Conservation (phyloP, 257 asterid species). For the Agastache rugosa region DNA sequence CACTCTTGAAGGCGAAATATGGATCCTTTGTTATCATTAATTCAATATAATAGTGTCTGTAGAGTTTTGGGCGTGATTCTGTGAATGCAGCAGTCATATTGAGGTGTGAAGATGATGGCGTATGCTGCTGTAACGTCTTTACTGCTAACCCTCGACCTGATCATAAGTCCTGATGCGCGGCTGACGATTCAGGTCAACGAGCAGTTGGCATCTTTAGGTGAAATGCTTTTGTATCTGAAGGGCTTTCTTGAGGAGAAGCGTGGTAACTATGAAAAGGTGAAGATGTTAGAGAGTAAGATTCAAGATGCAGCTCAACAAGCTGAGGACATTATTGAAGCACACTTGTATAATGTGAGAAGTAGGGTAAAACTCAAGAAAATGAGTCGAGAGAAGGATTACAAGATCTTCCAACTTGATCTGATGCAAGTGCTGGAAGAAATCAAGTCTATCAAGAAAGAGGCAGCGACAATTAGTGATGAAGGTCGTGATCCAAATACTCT, state of each 20-base stretch:
- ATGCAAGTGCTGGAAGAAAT: constrained; percentile 29
- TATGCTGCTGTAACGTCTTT: constrained; percentile 42
- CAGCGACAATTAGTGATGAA: neutral
- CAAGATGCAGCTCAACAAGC: constrained; percentile 30
- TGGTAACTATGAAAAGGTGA: constrained; percentile 4
- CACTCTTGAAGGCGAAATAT: constrained; percentile 2
- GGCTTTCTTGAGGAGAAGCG: constrained; percentile 34
- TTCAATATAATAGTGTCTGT: neutral
- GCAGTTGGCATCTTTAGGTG: constrained; percentile 20
- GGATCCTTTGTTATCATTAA: neutral
- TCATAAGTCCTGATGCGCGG: neutral
- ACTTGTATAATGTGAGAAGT: constrained; percentile 25
- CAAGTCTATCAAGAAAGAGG: constrained; percentile 18
- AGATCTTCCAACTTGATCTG: constrained; percentile 29
- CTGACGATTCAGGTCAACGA: constrained; percentile 25
- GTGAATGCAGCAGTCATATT: neutral
- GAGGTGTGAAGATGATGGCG: constrained; percentile 37
- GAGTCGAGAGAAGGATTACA: constrained; percentile 24
- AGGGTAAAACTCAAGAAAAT: constrained; percentile 11
- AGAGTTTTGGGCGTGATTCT: too few species aligned
- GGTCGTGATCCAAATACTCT: constrained; percentile 13
- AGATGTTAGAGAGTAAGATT: constrained; percentile 31
- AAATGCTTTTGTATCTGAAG: constrained; percentile 26
- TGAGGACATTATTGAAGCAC: constrained; percentile 34
- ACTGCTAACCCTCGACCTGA: constrained; percentile 31